phyloP scores from a whole-genome alignment of 1,284 basidiomycete species.

The Ceratobasidium sp. region DNA sequence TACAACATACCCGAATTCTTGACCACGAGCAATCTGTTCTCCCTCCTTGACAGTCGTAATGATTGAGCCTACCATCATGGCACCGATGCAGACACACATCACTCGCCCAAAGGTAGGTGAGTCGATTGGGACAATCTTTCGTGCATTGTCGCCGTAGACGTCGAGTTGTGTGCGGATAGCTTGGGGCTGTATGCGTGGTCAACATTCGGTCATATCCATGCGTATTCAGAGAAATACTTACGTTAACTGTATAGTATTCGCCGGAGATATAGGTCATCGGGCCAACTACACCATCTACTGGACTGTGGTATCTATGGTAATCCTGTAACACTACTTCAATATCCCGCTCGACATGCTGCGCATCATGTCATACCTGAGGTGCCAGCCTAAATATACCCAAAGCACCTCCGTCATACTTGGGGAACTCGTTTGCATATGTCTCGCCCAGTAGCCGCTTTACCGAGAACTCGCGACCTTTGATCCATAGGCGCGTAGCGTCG shows the following conservation, averaged over 20 bases:
- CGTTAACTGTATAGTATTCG: conserved; percentile 95
- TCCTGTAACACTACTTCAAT: conserved; percentile 61
- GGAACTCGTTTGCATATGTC: conserved; percentile 75
- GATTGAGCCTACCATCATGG: conserved; percentile 96
- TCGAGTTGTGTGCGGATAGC: conserved; percentile 84
- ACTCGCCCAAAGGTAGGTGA: conserved; percentile 89
- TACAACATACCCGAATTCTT: conserved; percentile 78
- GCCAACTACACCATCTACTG: conserved; percentile 88
- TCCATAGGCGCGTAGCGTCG: conserved; percentile 93
- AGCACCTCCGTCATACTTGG: conserved; percentile 82
- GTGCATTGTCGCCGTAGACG: conserved; percentile 94
- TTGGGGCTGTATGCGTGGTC: conserved; percentile 70
- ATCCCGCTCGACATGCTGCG: background rate
- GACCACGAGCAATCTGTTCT: conserved; percentile 80
- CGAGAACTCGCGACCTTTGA: conserved; percentile 96
- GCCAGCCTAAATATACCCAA: conserved; percentile 92
- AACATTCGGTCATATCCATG: background rate
- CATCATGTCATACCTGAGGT: conserved; percentile 68
- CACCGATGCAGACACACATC: conserved; percentile 90
- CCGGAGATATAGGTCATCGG: conserved; percentile 84
- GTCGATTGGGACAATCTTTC: conserved; percentile 91
- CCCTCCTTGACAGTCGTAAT: conserved; percentile 88
- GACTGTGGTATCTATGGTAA: conserved; percentile 97
- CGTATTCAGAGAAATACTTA: conserved; percentile 58
- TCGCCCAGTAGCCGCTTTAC: conserved; percentile 86